Evolutionary conservation across 1,284 basidiomycete genomes (phyloP), one percentile per base, ranked within the genome.

Genomic region (Marasmius tenuissimus): DNA sequence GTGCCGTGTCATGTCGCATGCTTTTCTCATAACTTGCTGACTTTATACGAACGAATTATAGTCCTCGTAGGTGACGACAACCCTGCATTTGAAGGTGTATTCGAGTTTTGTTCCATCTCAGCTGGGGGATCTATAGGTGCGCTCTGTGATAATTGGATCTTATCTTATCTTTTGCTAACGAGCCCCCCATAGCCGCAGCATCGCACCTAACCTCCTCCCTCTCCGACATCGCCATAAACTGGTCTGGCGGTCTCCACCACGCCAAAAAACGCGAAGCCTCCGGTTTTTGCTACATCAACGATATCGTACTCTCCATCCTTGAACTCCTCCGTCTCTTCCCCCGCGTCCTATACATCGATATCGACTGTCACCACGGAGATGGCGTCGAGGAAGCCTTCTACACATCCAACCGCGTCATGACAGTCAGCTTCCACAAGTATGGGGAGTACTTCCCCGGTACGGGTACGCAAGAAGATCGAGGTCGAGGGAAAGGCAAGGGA

Each of bases 311-410:
- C 48, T 88, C 88, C 33, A 95, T 96, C 50, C 83, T 97, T 47
- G 95, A 97, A 75, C 86, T 97, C 12, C 80, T 97, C 12, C 85
- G 93, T 68, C 86, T 79, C 55, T 88, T 86, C 70, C 87, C 93
- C 0, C 91, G 97, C 60, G 96, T 99, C 1, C 81, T 99, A 27
- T 99, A 99, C 75, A 93, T 99, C 72, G 97, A 99, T 75, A 97
- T 99, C 61, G 97, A 99, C 75, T 95, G 96, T 61, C 97, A 98
- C 74, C 97, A 99, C 70, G 97, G 97, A 7, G 97, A 99, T 72
- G 97, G 97, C 18, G 97, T 99, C 39, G 97, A 99, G 71, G 97
- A 99, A 73, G 97, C 97, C 0, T 99, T 99, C 80, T 98, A 98
- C 75, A 96, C 94, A 27, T 98, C 95, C 3, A 93, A 99, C 73